phyloP scores from a whole-genome alignment of 1,139 yeast genomes.

The Debaryomycetaceae sp. region DNA sequence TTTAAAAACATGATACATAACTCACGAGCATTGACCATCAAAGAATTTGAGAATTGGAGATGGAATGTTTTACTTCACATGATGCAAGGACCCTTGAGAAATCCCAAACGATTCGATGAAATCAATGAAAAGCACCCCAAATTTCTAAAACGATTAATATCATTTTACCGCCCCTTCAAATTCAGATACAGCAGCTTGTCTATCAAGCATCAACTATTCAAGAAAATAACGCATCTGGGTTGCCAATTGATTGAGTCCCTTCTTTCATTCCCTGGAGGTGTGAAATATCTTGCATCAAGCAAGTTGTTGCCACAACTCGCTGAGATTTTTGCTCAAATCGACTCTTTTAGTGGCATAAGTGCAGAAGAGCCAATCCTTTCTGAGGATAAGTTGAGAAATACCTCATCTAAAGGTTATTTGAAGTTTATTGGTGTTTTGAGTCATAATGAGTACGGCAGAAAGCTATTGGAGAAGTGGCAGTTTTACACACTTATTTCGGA shows the following conservation, averaged over 20 bases:
- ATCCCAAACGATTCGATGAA: slow-evolving; percentile 74
- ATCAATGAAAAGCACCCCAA: slow-evolving; percentile 70
- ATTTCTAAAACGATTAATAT: slow-evolving; percentile 75
- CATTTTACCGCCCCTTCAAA: slow-evolving; percentile 90
- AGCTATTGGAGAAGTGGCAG: slow-evolving; percentile 75
- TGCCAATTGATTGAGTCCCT: slow-evolving; percentile 67
- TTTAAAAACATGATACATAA: slow-evolving; percentile 64
- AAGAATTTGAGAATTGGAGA: slow-evolving; percentile 83
- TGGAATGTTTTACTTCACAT: slow-evolving; percentile 71
- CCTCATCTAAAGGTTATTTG: slow-evolving; percentile 75
- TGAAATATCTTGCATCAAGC: slow-evolving; percentile 62
- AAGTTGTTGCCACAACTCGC: slow-evolving; percentile 84
- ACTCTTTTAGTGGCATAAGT: slow-evolving; percentile 71
- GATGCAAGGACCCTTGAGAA: slow-evolving; percentile 75
- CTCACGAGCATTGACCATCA: slow-evolving; percentile 71
- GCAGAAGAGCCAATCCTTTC: slow-evolving; percentile 76
- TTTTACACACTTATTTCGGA: slow-evolving; percentile 78
- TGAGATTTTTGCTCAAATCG: slow-evolving; percentile 82
- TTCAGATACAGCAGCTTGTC: slow-evolving; percentile 65
- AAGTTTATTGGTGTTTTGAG: slow-evolving; percentile 73
- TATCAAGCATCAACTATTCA: slow-evolving; percentile 35
- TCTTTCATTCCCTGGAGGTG: slow-evolving; percentile 62
- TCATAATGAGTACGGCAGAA: slow-evolving; percentile 56
- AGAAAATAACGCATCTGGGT: slow-evolving; percentile 66
- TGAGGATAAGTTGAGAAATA: slow-evolving; percentile 52